Percentiles rank a stretch among this genome's conserved stretches.
These are phyloP conservation scores for Rhynchospora breviuscula DNA, from an alignment of 176 grass and related monocot genomes.

Conservation along the genomic window DNA sequence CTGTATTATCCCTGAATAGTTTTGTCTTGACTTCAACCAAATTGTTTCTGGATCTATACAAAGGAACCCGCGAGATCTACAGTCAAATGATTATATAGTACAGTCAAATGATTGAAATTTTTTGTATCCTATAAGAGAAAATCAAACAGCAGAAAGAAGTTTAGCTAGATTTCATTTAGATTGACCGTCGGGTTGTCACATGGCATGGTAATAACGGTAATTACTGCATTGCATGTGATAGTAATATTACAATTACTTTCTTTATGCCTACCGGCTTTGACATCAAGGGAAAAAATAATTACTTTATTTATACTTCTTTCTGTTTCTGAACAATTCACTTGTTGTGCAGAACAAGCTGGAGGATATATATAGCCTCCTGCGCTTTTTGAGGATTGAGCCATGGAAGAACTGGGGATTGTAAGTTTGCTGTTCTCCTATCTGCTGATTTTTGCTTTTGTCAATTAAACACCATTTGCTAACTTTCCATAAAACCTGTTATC, in stretches of 20 bases:
- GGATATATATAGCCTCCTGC: conserved; percentile 93
- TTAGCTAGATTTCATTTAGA: not conserved
- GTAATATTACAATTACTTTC: not conserved
- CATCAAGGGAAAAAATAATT: not conserved
- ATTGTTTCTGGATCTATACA: not conserved
- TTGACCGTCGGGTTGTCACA: not conserved
- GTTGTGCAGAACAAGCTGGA: conserved; percentile 78
- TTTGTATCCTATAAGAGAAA: not conserved
- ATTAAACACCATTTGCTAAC: too few species aligned
- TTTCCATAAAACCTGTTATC: not conserved
- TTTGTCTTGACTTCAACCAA: not conserved
- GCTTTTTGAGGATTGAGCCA: conserved; percentile 86
- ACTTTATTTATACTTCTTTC: not conserved
- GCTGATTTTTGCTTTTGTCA: not conserved
- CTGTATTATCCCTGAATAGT: not conserved
- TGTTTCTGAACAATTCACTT: conserved; percentile 29
- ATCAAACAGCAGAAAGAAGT: not conserved
- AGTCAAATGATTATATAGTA: not conserved
- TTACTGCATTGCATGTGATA: not conserved
- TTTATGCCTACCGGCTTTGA: too few species aligned
- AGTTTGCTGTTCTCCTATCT: conserved; percentile 26
- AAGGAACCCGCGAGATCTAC: not conserved
- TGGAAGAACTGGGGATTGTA: conserved; percentile 88
- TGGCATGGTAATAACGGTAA: not conserved
- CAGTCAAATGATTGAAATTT: not conserved